Evolutionary conservation across 2,329 filamentous ascomycete species (phyloP), one percentile per base, ranked within the genome.

Genomic region (Fusarium nelsonii): DNA sequence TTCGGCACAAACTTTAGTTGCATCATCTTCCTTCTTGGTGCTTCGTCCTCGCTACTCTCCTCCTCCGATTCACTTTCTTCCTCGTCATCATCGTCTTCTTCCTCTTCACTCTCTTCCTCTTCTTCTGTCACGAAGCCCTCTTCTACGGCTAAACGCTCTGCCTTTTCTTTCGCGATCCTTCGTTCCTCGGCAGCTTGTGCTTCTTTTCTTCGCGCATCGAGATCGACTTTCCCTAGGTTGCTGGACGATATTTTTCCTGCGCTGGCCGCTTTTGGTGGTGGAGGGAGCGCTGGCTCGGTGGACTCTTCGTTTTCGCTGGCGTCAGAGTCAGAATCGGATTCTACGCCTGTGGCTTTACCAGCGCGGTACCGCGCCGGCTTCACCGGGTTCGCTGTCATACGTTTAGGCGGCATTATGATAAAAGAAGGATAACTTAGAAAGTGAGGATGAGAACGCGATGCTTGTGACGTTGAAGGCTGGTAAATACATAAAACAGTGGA

Each of bases 301-400:
- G 70, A 54, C 54, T 73, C 74, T 69, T 80, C 80, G 46, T 81
- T 80, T 59, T 85, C 84, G 75, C 80, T 82, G 70, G 80, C 81
- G 63, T 86, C 84, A 8, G 82, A 84, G 64, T 86, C 84, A 39
- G 86, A 88, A 41, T 84, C 86, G 8, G 84, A 85, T 14, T 83
- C 84, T 63, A 83, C 85, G 9, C 83, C 86, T 4, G 85, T 82
- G 16, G 90, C 84, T 79, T 97, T 98, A 70, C 96, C 95, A 16
- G 95, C 91, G 61, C 94, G 90, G 75, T 97, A 92, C 59, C 96
- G 92, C 71, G 90, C 88, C 26, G 93, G 92, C 78, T 90, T 90
- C 61, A 91, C 82, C 5, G 93, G 94, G 76, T 97, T 97, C 67
- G 94, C 94, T 68, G 95, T 98, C 92, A 98, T 97, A 75, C 92